Evolutionary conservation across 768 basidiomycete genomes (phyloP), one percentile per base, ranked within the genome.

Genomic region (Tephrocybe sp.): DNA sequence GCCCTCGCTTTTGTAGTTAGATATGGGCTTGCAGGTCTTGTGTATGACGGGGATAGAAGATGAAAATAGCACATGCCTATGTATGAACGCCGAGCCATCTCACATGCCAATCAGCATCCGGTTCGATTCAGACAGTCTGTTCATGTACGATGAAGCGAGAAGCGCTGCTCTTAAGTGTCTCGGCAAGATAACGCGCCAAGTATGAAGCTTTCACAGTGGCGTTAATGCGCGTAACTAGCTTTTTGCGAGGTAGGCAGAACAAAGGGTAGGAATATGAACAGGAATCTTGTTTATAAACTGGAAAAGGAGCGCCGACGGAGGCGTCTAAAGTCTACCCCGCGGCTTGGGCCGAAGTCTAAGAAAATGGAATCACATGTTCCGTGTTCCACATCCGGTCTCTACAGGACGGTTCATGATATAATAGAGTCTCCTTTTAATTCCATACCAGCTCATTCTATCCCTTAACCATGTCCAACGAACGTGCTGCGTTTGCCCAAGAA

Each of bases 41-140:
- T 97, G 37, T 99, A 97, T 63, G 94, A 95, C 61, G 93, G 91
- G 9, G 91, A 93, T 70, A 77, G 94, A 63, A 73, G 91, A 63
- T 93, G 62, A 73, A 30, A n/a, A 49, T 33, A 36, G 42, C 18
- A 42, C 40, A 52, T 47, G 50, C 38, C 23, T 10, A n/a, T n/a
- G n/a, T 34, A 16, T 45, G 10, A 34, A 42, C 24, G 19, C 41
- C 23, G 23, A 25, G 27, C 41, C 11, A 23, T 30, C 48, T 41
- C 48, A 46, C 44, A 56, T 51, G 50, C n/a, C 21, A 24, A 30
- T 19, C 11, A 40, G 45, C 21, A 43, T 24, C 43, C 52, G 47
- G 31, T 16, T 48, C 16, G 12, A 15, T 7, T 38, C 18, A 38
- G 16, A 12, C 12, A n/a, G n/a, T 12, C 37, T 38, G 19, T 19